Evolutionary conservation across 306 rosid genomes (phyloP).

Genomic region (Senna tora): DNA sequence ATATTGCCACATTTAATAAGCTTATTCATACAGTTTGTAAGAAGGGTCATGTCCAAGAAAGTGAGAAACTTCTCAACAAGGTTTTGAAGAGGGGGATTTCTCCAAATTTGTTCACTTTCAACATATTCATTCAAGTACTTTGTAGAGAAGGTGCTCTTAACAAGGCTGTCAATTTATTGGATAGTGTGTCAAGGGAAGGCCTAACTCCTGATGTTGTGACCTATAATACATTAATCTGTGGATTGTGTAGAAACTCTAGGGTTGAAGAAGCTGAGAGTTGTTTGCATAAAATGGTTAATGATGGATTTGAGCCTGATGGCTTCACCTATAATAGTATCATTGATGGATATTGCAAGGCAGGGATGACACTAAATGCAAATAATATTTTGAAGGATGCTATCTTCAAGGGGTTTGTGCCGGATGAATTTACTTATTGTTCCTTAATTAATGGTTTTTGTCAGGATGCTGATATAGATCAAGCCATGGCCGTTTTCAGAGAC

Average conservation of each 20-base stretch:
- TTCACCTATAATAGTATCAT: slow-evolving; percentile 82
- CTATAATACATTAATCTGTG: slow-evolving; percentile 75
- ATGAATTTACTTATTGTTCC: slow-evolving; percentile 84
- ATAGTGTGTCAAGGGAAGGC: slow-evolving; percentile 56
- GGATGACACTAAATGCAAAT: slow-evolving; percentile 73
- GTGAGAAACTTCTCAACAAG: slow-evolving; percentile 71
- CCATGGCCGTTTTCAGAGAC: slow-evolving; percentile 67
- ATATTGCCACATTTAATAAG: slow-evolving; percentile 73
- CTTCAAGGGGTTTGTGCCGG: slow-evolving; percentile 84
- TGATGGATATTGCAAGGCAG: slow-evolving; percentile 77
- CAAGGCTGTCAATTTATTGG: slow-evolving; percentile 58
- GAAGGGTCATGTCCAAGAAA: slow-evolving; percentile 71
- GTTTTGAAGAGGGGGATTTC: slow-evolving; percentile 77
- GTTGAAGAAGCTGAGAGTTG: slow-evolving; percentile 71
- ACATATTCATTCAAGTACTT: slow-evolving; percentile 82
- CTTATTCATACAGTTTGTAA: slow-evolving; percentile 72
- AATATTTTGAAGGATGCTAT: slow-evolving; percentile 71
- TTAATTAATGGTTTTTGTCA: slow-evolving; percentile 70
- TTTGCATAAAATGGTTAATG: slow-evolving; percentile 78
- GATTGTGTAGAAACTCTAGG: slow-evolving; percentile 67
- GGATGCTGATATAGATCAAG: slow-evolving; percentile 72
- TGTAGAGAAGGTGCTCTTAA: slow-evolving; percentile 61
- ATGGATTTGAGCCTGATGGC: slow-evolving; percentile 71
- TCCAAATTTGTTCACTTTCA: slow-evolving; percentile 78
- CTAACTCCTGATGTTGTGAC: slow-evolving; percentile 81